Evolutionary conservation across 2,329 filamentous ascomycete species (phyloP), one percentile per base, ranked within the genome.

Genomic region (Phaeosphaeriaceae sp.): DNA sequence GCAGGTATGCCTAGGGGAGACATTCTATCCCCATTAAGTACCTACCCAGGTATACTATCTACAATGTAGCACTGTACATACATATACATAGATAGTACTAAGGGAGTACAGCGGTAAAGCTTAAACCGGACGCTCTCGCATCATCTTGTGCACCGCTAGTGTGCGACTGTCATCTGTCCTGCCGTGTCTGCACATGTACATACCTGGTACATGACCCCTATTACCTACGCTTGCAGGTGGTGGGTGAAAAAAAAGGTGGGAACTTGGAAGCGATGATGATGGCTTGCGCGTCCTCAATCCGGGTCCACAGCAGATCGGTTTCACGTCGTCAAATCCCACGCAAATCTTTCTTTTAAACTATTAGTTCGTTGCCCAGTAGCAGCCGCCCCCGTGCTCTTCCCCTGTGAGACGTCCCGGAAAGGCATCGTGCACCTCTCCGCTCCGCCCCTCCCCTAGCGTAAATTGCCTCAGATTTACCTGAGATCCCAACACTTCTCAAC

Each of bases 271-370:
- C 48, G 39, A 30, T 18, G 35, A 54, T 33, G 18, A 33, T 37
- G 52, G 66, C 59, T 71, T 71, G 66, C 68, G 67, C 64, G 68
- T 68, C 58, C 63, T 60, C 48, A 35, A 29, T 38, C 47, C 45
- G 52, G 52, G 48, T 56, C 60, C 51, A 56, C 60, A 55, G 64
- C 61, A 61, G 58, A 64, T 66, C 63, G 52, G 67, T 71, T 72
- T 72, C 67, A 69, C 40, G 46, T 57, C 44, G 57, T 42, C 49
- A 48, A 53, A 50, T 57, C 48, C 57, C 53, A 52, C 52, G 54
- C 51, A 33, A 41, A 54, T 56, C 40, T 34, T 23, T 58, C 49
- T 58, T 47, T 30, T 38, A 35, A 42, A 42, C 52, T 48, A 44
- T 50, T 50, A 50, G 44, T 47, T 48, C 48, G 48, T 53, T 54